These are phyloP conservation scores for Xylaria polymorpha DNA, from an alignment of 2,329 filamentous ascomycete species.

Conservation along the genomic window DNA sequence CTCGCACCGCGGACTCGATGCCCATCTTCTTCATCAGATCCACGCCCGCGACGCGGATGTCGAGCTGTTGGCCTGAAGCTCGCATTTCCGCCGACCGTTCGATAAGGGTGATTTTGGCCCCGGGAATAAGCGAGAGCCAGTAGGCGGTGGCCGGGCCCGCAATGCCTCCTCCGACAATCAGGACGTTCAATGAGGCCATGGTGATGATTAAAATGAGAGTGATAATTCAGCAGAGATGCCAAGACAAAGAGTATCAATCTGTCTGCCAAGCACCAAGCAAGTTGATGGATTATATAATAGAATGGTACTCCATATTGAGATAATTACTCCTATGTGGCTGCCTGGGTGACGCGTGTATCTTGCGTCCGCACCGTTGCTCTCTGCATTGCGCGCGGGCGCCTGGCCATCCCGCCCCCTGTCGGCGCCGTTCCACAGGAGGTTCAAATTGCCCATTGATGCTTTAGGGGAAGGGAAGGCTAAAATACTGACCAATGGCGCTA, in stretches of 20 bases:
- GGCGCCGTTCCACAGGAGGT: not conserved
- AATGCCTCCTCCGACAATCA: constrained; percentile 55
- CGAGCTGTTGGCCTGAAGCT: constrained; percentile 57
- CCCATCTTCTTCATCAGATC: constrained; percentile 56
- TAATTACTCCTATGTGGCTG: not conserved
- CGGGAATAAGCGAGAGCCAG: constrained; percentile 52
- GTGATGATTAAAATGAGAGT: not conserved
- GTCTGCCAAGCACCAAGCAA: too few relatives aligned
- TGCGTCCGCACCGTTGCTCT: not conserved
- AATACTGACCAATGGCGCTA: not conserved
- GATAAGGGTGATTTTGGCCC: constrained; percentile 55
- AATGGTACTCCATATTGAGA: not conserved
- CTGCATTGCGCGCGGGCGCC: not conserved
- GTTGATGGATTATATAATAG: constrained; percentile 1
- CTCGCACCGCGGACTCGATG: constrained; percentile 52
- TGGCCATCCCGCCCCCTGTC: constrained; percentile 11
- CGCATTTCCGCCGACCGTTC: constrained; percentile 55
- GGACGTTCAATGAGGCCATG: constrained; percentile 51
- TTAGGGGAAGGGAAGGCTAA: not conserved
- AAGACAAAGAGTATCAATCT: not conserved
- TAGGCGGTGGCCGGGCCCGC: constrained; percentile 56
- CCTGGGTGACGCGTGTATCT: not conserved
- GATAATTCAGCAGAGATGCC: not conserved
- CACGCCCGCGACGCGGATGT: constrained; percentile 57
- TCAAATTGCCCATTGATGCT: not conserved